Percentiles rank a stretch among this genome's conserved stretches.
phyloP scores from a whole-genome alignment of 495 filamentous ascomycete species.

The Lophiostoma macrostomum region DNA sequence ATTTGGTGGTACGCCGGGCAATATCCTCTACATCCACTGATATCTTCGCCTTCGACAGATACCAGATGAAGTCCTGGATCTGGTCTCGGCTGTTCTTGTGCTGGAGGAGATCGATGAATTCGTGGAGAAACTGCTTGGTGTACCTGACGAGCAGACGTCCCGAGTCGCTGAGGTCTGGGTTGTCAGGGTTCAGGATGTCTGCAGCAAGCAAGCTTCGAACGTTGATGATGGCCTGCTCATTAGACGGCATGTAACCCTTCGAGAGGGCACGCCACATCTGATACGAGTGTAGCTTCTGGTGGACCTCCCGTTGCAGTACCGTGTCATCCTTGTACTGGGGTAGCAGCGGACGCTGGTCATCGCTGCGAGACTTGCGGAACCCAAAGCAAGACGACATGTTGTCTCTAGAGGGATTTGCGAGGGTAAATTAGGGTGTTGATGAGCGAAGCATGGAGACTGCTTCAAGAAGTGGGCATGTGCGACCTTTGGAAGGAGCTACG shows the following conservation, averaged over 20 bases:
- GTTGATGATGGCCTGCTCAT: conserved; percentile 77
- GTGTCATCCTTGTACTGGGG: conserved; percentile 85
- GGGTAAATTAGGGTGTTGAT: too few relatives aligned
- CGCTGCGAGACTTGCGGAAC: conserved; percentile 44
- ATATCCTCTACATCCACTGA: conserved; percentile 67
- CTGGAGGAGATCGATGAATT: conserved; percentile 71
- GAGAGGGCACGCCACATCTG: conserved; percentile 83
- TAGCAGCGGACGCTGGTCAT: conserved; percentile 67
- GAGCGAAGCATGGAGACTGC: background rate
- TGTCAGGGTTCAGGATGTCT: conserved; percentile 73
- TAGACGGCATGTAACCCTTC: conserved; percentile 89
- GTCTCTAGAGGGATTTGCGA: too few relatives aligned
- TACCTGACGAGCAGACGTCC: conserved; percentile 72
- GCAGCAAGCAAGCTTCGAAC: conserved; percentile 75
- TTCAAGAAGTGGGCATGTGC: background rate
- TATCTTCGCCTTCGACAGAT: conserved; percentile 65
- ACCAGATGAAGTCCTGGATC: conserved; percentile 91
- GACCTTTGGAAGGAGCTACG: too few relatives aligned
- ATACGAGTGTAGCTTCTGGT: conserved; percentile 86
- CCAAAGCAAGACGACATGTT: conserved; percentile 56
- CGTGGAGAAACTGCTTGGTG: conserved; percentile 64
- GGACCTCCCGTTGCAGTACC: conserved; percentile 66
- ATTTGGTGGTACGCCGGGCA: conserved; percentile 56
- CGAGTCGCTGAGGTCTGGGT: conserved; percentile 70
- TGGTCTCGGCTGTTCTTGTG: conserved; percentile 84